Percentiles rank a stretch among this genome's conserved stretches.
These are phyloP conservation scores for Auxenochlorella pyrenoidosa DNA, from an alignment of 139 green algal species.

Conservation along the genomic window DNA sequence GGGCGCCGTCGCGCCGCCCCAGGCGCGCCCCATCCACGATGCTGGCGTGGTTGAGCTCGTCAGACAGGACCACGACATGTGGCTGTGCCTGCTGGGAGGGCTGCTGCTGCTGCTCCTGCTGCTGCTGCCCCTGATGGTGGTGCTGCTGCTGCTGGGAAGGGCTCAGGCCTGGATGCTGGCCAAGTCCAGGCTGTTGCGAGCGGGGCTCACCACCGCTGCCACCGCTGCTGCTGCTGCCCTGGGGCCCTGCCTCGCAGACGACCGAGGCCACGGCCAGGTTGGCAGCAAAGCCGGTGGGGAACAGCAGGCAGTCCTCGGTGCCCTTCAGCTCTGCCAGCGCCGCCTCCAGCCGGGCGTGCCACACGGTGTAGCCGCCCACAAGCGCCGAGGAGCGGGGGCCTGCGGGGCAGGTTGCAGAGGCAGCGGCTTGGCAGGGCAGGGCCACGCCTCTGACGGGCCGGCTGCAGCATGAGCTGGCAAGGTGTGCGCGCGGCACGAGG, in stretches of 20 bases:
- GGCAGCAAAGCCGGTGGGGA: conserved; percentile 92
- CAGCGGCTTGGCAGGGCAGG: background rate
- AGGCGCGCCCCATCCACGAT: conserved; percentile 94
- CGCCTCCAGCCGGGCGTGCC: conserved; percentile 86
- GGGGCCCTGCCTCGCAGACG: conserved; percentile 44
- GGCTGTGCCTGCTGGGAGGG: background rate
- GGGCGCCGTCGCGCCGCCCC: conserved; percentile 40
- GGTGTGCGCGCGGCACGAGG: too few species aligned
- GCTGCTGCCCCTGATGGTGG: background rate
- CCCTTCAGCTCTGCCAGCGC: conserved; percentile 85
- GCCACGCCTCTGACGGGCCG: too few species aligned
- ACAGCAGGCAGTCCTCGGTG: conserved; percentile 82
- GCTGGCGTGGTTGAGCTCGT: conserved; percentile 97
- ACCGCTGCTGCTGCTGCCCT: background rate
- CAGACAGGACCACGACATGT: conserved; percentile 78
- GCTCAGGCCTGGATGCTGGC: too few species aligned
- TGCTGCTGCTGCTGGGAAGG: background rate
- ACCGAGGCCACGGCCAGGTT: conserved; percentile 82
- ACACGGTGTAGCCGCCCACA: conserved; percentile 86
- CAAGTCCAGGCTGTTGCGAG: too few species aligned
- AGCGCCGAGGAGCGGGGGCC: conserved; percentile 62
- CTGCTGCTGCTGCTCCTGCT: background rate
- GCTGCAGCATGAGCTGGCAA: too few species aligned
- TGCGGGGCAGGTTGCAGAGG: background rate
- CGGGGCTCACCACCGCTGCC: background rate